Conservation (phyloP, 176 grass and related monocot species). For the Chloris gayana region DNA sequence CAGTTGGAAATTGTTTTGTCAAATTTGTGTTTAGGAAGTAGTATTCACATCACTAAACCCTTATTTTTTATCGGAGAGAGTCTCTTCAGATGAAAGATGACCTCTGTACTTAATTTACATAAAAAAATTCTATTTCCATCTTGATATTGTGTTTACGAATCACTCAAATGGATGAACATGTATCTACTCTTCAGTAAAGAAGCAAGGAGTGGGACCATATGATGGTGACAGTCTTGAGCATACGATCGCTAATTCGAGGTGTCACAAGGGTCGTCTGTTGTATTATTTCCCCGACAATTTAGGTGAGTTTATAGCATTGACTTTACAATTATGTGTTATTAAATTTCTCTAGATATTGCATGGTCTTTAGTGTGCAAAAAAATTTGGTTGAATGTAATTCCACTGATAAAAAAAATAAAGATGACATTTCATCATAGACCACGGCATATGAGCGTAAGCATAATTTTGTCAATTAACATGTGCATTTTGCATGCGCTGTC, state of each 20-base stretch:
- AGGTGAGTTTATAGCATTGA: slow-evolving; percentile 49
- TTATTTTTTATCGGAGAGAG: background rate
- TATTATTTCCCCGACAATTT: slow-evolving; percentile 75
- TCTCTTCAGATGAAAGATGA: background rate
- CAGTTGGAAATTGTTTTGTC: background rate
- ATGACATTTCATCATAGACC: background rate
- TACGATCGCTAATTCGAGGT: slow-evolving; percentile 74
- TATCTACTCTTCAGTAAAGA: slow-evolving; percentile 43
- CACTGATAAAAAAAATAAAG: background rate
- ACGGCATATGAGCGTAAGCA: background rate
- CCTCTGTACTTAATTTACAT: background rate
- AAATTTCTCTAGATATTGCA: slow-evolving; percentile 14
- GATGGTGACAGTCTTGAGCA: slow-evolving; percentile 70
- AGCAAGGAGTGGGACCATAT: slow-evolving; percentile 42
- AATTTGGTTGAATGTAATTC: background rate
- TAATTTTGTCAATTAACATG: background rate
- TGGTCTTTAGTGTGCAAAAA: background rate
- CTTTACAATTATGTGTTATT: background rate
- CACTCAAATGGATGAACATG: slow-evolving; percentile 3
- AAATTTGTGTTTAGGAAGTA: background rate
- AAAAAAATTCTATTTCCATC: background rate
- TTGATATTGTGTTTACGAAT: slow-evolving; percentile 13
- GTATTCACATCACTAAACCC: background rate
- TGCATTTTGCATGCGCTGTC: slow-evolving; percentile 8
- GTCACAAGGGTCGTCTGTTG: slow-evolving; percentile 92